phyloP scores from a whole-genome alignment of 2,329 filamentous ascomycete species.

The Apiospora arundinis region DNA sequence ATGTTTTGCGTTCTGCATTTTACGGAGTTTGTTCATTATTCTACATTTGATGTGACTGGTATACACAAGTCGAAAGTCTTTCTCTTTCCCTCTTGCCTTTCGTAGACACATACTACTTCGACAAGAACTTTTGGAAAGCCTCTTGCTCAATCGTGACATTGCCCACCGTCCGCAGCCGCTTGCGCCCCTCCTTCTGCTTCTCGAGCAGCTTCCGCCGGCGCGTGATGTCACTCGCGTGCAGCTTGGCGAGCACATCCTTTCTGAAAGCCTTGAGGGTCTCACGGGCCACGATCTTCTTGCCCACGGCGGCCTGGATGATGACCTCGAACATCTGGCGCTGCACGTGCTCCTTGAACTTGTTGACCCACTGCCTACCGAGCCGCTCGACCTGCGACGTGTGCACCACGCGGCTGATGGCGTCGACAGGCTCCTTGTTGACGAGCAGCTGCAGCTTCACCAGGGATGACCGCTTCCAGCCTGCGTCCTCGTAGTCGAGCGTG shows the following conservation, averaged over 20 bases:
- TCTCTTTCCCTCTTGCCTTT: not conserved
- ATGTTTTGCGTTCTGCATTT: not conserved
- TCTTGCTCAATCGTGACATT: slow-evolving; percentile 97
- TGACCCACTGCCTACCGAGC: slow-evolving; percentile 86
- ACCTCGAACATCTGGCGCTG: slow-evolving; percentile 98
- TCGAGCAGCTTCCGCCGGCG: slow-evolving; percentile 86
- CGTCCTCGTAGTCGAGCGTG: slow-evolving; percentile 95
- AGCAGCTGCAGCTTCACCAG: slow-evolving; percentile 90
- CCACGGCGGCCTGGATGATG: slow-evolving; percentile 89
- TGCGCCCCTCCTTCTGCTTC: slow-evolving; percentile 95
- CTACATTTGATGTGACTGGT: not conserved
- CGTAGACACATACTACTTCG: slow-evolving; percentile 61
- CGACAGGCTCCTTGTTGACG: slow-evolving; percentile 91
- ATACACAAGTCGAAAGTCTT: not conserved
- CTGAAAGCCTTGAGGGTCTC: slow-evolving; percentile 97
- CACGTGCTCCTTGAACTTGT: slow-evolving; percentile 96
- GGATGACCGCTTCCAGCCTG: slow-evolving; percentile 80
- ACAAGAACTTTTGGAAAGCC: slow-evolving; percentile 91
- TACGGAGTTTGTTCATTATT: not conserved
- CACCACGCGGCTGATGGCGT: slow-evolving; percentile 90
- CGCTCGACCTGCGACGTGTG: slow-evolving; percentile 82
- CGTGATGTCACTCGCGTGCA: slow-evolving; percentile 89
- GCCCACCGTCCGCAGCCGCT: slow-evolving; percentile 82
- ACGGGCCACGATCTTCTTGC: slow-evolving; percentile 81
- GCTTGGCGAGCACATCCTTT: slow-evolving; percentile 91